Base-by-base conservation (phyloP, 2,329 filamentous ascomycete species). In the Tothia fuscella region DNA sequence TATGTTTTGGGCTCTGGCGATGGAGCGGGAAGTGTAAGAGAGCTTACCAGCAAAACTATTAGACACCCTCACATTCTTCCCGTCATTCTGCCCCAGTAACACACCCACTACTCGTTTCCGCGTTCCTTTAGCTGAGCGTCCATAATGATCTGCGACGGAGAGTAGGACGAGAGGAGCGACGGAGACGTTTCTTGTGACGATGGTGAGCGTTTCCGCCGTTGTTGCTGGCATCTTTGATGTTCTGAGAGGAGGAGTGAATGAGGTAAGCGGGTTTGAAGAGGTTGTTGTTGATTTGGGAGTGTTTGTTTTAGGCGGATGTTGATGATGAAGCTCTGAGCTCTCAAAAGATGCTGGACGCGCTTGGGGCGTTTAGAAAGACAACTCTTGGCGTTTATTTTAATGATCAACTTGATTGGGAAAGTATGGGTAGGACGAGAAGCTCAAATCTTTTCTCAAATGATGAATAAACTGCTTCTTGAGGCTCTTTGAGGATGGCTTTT, bases 111-210 rank as follows among this genome's bases (percentile, higher is more conserved):
- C 91, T 58, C 91, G 78, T 70, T 78, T 78, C 61, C 82, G 80
- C 53, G 84, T 86, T 59, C 85, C 88, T 64, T 91, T 94, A 54
- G 82, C 83, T 51, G 85, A 84, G 50, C 91, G 83, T 61, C 93
- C 93, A 70, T 93, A 98, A 68, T 98, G 91, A 70, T 98, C 91
- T 74, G 93, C 91, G 53, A 82, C 88, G 50, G 89, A 96, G 57
- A 98, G 85, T 53, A 98, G 85, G 56, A 98, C 91, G 61, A 98
- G 80, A 54, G 91, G 91, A 56, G 91, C 91, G 65, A 98, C 89
- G 52, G 89, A 93, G 64, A 98, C 91, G 65, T 82, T 94, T 64
- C 86, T 80, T 56, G 80, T 89, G 62, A 95, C 87, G 61, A 96
- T 81, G 53, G 85, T 93, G 62, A 95, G 79, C 51, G 89, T 93